Conservation (phyloP, 1,284 basidiomycete genomes). For the Coniferiporia weirii region DNA sequence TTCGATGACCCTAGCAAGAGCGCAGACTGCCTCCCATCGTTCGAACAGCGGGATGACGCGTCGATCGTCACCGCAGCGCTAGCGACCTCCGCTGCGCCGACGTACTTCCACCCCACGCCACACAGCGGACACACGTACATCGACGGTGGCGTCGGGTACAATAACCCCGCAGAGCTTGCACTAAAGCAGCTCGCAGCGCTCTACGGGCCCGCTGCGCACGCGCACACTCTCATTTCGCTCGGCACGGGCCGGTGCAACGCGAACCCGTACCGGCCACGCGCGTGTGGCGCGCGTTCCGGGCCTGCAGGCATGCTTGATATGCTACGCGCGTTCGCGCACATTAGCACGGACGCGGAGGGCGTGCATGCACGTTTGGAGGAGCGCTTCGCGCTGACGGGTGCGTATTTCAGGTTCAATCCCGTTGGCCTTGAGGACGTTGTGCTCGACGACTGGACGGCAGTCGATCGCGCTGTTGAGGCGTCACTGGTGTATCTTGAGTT, state of each 20-base stretch:
- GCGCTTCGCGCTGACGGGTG: slow-evolving; percentile 9
- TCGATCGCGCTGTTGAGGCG: slow-evolving; percentile 8
- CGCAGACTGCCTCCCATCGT: background rate
- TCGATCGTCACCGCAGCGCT: slow-evolving; percentile 14
- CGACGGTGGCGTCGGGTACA: slow-evolving; percentile 16
- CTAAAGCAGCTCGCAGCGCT: slow-evolving; percentile 12
- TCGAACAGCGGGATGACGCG: background rate
- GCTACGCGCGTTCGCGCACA: slow-evolving; percentile 14
- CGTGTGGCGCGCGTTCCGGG: slow-evolving; percentile 1
- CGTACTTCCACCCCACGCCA: slow-evolving; percentile 10
- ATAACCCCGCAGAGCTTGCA: slow-evolving; percentile 14
- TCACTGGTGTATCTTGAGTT: slow-evolving; percentile 10
- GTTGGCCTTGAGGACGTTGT: slow-evolving; percentile 12
- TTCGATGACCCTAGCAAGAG: background rate
- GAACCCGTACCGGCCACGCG: slow-evolving; percentile 7
- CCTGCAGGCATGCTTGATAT: slow-evolving; percentile 12
- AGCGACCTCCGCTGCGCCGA: slow-evolving; percentile 16
- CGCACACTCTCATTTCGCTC: slow-evolving; percentile 11
- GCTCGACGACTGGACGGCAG: slow-evolving; percentile 15
- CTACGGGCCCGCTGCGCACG: slow-evolving; percentile 12
- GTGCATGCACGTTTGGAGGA: slow-evolving; percentile 15
- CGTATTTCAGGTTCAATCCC: slow-evolving; percentile 17
- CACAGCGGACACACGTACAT: slow-evolving; percentile 11
- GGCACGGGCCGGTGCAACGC: slow-evolving; percentile 11
- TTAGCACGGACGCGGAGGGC: slow-evolving; percentile 12